Base-by-base conservation (phyloP, 2,329 filamentous ascomycete genomes). In the Shiraia sp. region DNA sequence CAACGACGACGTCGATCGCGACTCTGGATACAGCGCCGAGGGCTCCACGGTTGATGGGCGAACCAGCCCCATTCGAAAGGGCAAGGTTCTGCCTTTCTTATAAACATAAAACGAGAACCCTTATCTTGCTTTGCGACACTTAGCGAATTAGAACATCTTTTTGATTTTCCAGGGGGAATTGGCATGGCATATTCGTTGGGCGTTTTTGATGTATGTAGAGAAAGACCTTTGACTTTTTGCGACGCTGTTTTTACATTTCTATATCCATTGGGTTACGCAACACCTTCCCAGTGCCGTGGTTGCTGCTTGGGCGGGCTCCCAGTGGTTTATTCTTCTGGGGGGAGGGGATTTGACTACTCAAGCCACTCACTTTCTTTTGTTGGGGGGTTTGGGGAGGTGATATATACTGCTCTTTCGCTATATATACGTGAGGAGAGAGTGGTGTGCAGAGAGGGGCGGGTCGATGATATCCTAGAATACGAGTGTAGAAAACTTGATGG, bases 1-100 rank as follows among this genome's bases (percentile, higher is more conserved):
- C 52, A 92, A 95, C 51, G 75, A 77, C 23, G 72, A 75, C 14
- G 68, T 71, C 5, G 71, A 73, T 53, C 63, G 63, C 25, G 72
- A 74, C 47, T 69, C 65, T 1, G 70, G 70, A 0, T 72, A 72
- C 38, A 65, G 60, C 10, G 68, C 65, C 15, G 68, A 69, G 27
- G 61, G 68, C 7, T 69, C 64, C 12, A 65, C 53, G 12, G 61
- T 58, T 4, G 67, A 67, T 32, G 63, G 63, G 7, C 52, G 59
- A 17, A 55, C 56, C 0, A 69, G 66, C 42, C 66, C 66, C 5
- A 61, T 63, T 26, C 53, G 66, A 29, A 69, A 68, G 44, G 65
- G 64, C n/a, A 39, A 66, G 4, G 43, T 66, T 2, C 36, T 68
- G 15, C 65, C 65, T 6, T 66, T 69, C 47, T 34, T 63, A 31